phyloP scores from a whole-genome alignment of 1,284 basidiomycete species.

The Neotropicomus parvogracilis region DNA sequence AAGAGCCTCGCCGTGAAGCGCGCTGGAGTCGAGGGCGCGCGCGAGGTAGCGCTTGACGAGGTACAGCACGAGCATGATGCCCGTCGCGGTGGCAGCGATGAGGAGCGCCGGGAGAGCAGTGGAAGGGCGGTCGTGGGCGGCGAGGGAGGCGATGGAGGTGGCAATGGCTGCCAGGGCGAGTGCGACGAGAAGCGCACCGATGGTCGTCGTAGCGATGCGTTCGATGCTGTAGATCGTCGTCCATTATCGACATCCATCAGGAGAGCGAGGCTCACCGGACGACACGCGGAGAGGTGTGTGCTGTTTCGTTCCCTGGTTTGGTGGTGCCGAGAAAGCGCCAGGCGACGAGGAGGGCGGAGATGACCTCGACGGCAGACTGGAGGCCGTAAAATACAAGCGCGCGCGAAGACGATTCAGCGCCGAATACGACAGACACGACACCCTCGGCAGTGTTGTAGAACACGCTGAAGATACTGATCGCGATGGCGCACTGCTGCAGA shows the following conservation, averaged over 20 bases:
- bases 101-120: constrained; percentile 31
- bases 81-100: constrained; percentile 39
- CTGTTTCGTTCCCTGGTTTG: constrained; percentile 23
- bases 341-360: constrained; percentile 16
- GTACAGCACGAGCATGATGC: constrained; percentile 41
- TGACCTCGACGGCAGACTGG: constrained; percentile 34
- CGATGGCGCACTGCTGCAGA: constrained; percentile 34
- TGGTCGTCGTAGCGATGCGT: constrained; percentile 34
- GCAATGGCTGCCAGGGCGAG: constrained; percentile 39
- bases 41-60: constrained; percentile 44
- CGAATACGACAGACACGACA: constrained; percentile 41
- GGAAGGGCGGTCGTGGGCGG: constrained; percentile 31
- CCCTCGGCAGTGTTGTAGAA: constrained; percentile 35
- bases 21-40: constrained; percentile 40
- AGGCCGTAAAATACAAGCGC: constrained; percentile 53
- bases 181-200: constrained; percentile 37
- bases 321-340: constrained; percentile 41
- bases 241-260: too few species aligned
- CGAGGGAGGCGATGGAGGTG: constrained; percentile 36
- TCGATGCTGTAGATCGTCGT: constrained; percentile 36
- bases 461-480: constrained; percentile 33
- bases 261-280: background rate
- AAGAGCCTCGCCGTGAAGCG: constrained; percentile 41
- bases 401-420: constrained; percentile 41
- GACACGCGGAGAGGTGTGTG: background rate